These are phyloP conservation scores for Vanrija sp. DNA, from an alignment of 1,284 basidiomycete genomes.

Conservation along the genomic window DNA sequence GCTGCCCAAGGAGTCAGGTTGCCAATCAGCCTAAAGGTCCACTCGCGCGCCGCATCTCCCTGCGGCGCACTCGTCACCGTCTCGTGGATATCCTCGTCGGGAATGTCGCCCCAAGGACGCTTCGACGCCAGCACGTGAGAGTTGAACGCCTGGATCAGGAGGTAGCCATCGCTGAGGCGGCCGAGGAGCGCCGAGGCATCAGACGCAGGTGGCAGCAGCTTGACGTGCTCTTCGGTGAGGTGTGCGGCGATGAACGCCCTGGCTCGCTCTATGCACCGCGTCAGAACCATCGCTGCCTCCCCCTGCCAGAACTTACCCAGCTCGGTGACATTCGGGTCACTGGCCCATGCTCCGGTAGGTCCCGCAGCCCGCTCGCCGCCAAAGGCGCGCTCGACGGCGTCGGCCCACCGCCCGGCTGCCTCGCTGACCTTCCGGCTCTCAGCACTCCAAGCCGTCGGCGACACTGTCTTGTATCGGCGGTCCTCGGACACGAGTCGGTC, in stretches of 20 bases:
- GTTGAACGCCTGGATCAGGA: conserved; percentile 44
- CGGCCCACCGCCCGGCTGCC: conserved; percentile 32
- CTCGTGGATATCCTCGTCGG: conserved; percentile 44
- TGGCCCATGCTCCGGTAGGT: conserved; percentile 23
- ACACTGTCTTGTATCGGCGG: conserved; percentile 26
- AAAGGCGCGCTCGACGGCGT: conserved; percentile 36
- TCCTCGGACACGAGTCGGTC: conserved; percentile 37
- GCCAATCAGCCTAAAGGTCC: conserved; percentile 45
- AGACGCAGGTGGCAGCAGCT: conserved; percentile 20
- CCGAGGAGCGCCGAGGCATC: background rate
- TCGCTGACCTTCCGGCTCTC: conserved; percentile 19
- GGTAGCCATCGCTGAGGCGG: conserved; percentile 40
- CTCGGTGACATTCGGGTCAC: conserved; percentile 18
- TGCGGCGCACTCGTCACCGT: conserved; percentile 19
- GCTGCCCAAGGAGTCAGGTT: conserved; percentile 47
- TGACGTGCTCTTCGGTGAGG: conserved; percentile 27
- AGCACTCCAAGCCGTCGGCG: conserved; percentile 14
- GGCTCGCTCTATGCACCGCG: conserved; percentile 26
- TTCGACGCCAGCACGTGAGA: conserved; percentile 24
- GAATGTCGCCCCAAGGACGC: conserved; percentile 46
- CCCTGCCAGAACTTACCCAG: background rate
- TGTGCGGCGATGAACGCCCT: conserved; percentile 35
- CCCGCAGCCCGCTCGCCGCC: conserved; percentile 7
- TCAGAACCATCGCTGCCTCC: background rate
- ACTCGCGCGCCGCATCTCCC: conserved; percentile 27